Conservation (phyloP, 805 yeast genomes). For the Kluyveromyces aestuarii region DNA sequence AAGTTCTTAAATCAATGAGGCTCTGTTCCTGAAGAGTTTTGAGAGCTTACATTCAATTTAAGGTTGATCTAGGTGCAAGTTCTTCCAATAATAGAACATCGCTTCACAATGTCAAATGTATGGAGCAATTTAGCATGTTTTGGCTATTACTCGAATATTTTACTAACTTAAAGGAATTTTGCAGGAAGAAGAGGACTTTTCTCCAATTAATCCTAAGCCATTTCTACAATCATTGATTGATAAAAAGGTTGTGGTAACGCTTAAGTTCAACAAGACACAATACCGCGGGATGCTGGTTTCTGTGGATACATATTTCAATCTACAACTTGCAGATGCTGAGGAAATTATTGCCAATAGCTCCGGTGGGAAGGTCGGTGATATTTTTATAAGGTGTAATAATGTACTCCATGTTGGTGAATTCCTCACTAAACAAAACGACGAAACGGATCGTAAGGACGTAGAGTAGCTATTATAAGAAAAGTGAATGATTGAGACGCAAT, state of each 20-base stretch:
- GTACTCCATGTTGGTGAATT: conserved; percentile 62
- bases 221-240: conserved; percentile 70
- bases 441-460: not conserved
- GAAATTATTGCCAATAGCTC: conserved; percentile 41
- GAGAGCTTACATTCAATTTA: no score
- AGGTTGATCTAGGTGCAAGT: no score
- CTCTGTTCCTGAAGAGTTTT: no score
- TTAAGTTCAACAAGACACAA: conserved; percentile 87
- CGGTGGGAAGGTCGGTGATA: conserved; percentile 56
- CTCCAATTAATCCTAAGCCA: conserved; percentile 85
- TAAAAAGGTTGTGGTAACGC: conserved; percentile 60
- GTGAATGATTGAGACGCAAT: no score
- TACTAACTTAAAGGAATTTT: not conserved
- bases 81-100: not conserved
- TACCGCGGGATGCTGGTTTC: conserved; percentile 72
- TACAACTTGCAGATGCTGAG: conserved; percentile 58
- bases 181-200: conserved; percentile 22
- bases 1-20: no score
- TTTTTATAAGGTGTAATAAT: conserved; percentile 85
- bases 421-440: not conserved
- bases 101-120: not conserved
- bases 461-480: not conserved
- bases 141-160: not conserved
- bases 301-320: conserved; percentile 87
- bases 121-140: not conserved